These are phyloP conservation scores for Plenodomus lindquistii DNA, from an alignment of 2,329 filamentous ascomycete species.

Conservation along the genomic window DNA sequence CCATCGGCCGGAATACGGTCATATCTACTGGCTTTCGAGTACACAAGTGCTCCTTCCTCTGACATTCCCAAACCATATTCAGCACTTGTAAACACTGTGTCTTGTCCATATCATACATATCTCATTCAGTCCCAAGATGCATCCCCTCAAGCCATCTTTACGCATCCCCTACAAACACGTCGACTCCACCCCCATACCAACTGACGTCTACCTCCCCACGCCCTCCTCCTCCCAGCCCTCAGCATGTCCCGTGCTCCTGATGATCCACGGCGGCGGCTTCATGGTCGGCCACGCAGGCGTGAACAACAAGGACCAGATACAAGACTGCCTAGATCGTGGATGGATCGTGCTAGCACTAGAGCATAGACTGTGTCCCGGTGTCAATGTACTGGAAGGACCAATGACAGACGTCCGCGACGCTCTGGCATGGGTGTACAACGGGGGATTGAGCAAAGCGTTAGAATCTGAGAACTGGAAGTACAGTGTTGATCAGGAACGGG, in stretches of 20 bases:
- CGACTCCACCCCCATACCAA: slow-evolving; percentile 9
- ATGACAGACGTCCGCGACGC: slow-evolving; percentile 16
- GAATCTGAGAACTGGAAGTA: not conserved
- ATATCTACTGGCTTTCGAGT: no score
- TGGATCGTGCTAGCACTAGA: slow-evolving; percentile 15
- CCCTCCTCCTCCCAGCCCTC: not conserved
- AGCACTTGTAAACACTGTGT: no score
- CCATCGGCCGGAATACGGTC: no score
- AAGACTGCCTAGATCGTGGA: slow-evolving; percentile 10
- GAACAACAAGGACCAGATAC: slow-evolving; percentile 17
- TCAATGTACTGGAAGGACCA: slow-evolving; percentile 13
- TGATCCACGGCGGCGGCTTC: slow-evolving; percentile 21
- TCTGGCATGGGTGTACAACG: slow-evolving; percentile 11
- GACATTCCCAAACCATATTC: no score
- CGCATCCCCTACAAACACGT: slow-evolving; percentile 12
- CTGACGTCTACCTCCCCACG: slow-evolving; percentile 13
- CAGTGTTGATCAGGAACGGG: slow-evolving; percentile 2
- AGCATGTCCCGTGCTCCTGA: slow-evolving; percentile 10
- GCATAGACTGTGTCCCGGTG: slow-evolving; percentile 18
- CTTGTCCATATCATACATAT: no score
- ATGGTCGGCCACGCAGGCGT: slow-evolving; percentile 15
- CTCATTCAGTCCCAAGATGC: no score
- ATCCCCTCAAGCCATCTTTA: not conserved
- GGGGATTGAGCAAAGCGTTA: slow-evolving; percentile 5
- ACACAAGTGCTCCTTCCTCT: no score